Evolutionary conservation across 306 rosid species (phyloP).

Genomic region (Vigna radiata): DNA sequence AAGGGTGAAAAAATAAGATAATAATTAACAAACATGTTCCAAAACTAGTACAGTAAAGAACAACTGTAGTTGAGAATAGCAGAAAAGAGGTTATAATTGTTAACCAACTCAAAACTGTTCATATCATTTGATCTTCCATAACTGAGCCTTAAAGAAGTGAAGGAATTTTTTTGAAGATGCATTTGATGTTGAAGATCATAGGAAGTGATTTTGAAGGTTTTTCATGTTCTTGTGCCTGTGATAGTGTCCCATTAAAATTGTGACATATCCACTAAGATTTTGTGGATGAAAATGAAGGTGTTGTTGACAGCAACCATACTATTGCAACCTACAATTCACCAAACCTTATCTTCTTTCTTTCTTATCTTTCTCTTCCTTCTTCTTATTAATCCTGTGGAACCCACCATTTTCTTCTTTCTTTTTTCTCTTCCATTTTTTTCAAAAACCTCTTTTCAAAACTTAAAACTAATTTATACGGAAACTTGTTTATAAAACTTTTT

Average conservation of each 20-base stretch:
- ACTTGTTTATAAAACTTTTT: no score
- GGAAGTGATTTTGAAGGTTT: no score
- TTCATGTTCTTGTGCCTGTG: no score
- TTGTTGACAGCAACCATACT: conserved; percentile 27
- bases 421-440: not conserved
- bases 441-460: not conserved
- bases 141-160: not conserved
- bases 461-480: no score
- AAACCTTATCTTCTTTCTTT: conserved; percentile 25
- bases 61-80: not conserved
- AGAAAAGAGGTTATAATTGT: not conserved
- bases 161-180: not conserved
- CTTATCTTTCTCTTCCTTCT: conserved; percentile 21
- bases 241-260: not conserved
- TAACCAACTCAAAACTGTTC: not conserved
- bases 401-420: conserved; percentile 23
- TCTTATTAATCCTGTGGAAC: not conserved
- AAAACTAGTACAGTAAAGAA: not conserved
- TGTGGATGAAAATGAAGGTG: conserved; percentile 27
- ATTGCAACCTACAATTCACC: not conserved
- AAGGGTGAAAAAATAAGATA: not conserved
- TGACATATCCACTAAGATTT: not conserved
- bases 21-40: not conserved
- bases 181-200: no score
- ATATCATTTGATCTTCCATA: not conserved